Base-by-base conservation (phyloP, 805 yeast species). In the Barnettozyma wickerhamii region DNA sequence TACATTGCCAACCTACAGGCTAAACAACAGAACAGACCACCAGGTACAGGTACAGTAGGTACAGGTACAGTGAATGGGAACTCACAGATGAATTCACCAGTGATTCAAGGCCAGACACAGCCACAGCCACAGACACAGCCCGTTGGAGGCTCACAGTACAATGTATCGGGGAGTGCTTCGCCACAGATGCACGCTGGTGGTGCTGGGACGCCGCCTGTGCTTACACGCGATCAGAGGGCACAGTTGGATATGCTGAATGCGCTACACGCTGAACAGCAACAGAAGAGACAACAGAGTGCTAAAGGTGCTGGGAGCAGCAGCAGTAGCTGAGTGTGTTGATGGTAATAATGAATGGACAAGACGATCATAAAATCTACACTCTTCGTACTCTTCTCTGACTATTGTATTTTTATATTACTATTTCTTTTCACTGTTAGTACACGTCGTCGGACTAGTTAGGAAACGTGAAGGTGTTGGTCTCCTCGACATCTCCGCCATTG, bases 1-100 rank as follows among this genome's bases (percentile, higher is more conserved):
- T 79, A 79, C 50, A 58, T 80, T 46, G 79, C 84, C 1, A 74
- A 70, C 45, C 60, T 75, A 27, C 83, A 77, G 55, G 47, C 49
- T 3, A 53, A 50, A 19, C 79, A 74, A 51, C 73, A 67, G 12
- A 23, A 23, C 35, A 59, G 24, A 15, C 13, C 35, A 24, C 27
- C 38, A 14, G 26, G 27, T 12, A 3, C 33, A 5, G 30, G 20
- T 29, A 19, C 37, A 23, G 24, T n/a, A 17, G 26, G 21, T 5
- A n/a, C 24, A 19, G 28, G 17, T n/a, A n/a, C n/a, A n/a, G n/a
- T n/a, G n/a, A n/a, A n/a, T n/a, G n/a, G n/a, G n/a, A n/a, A n/a
- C n/a, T n/a, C n/a, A n/a, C n/a, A n/a, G n/a, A 26, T 35, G 20
- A 26, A 14, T 19, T 17, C 31, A 19, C 3, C 38, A 9, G n/a